These are phyloP conservation scores for Diaporthe destruens DNA, from an alignment of 2,329 filamentous ascomycete genomes.

Conservation along the genomic window DNA sequence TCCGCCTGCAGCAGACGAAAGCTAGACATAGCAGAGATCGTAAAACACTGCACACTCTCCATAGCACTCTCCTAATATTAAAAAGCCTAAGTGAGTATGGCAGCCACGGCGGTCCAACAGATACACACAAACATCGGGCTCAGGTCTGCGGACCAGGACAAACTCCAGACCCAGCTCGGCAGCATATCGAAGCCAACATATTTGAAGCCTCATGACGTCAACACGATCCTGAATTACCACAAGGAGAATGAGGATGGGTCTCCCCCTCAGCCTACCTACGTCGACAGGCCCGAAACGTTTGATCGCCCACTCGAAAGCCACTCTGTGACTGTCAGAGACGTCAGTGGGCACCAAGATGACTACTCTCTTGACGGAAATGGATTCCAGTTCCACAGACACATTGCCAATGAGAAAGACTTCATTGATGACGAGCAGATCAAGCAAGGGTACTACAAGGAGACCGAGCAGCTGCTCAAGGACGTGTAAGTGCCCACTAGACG, in stretches of 20 bases:
- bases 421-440: slow-evolving; percentile 56
- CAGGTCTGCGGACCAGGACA: background rate
- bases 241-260: slow-evolving; percentile 19
- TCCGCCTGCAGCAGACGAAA: background rate
- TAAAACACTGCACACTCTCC: background rate
- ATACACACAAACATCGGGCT: slow-evolving; percentile 13
- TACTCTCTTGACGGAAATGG: slow-evolving; percentile 66
- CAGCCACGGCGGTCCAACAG: slow-evolving; percentile 12
- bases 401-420: slow-evolving; percentile 65
- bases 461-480: slow-evolving; percentile 26
- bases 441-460: slow-evolving; percentile 6
- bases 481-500: slow-evolving; percentile 1
- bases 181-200: slow-evolving; percentile 2
- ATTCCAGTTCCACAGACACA: slow-evolving; percentile 68
- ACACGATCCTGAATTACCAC: slow-evolving; percentile 11
- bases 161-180: slow-evolving; percentile 12
- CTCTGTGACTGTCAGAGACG: slow-evolving; percentile 65
- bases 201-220: slow-evolving; percentile 29
- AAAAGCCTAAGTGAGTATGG: background rate
- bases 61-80: background rate
- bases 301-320: slow-evolving; percentile 3
- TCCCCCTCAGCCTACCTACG: slow-evolving; percentile 10
- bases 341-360: slow-evolving; percentile 74
- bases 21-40: background rate
- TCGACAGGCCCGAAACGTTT: slow-evolving; percentile 22